These are phyloP conservation scores for Paramecium pentaurelia DNA, from an alignment of 73 alveolate genomes.

Conservation along the genomic window DNA sequence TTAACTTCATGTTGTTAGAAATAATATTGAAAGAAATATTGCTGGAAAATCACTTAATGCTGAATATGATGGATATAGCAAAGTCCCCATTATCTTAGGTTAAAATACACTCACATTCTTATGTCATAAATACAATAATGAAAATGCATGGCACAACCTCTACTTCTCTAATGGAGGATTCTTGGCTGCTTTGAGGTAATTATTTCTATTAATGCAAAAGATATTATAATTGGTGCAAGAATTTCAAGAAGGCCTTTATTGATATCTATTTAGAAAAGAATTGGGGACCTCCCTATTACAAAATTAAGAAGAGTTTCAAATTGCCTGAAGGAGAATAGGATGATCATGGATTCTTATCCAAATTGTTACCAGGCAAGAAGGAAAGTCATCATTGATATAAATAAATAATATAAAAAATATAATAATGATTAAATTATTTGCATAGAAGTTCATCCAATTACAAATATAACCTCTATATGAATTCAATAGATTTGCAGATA, in stretches of 20 bases:
- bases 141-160: slow-evolving; percentile 52
- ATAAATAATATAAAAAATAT: background rate
- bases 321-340: background rate
- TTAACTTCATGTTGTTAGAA: slow-evolving; percentile 59
- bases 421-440: background rate
- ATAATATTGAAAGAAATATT: slow-evolving; percentile 42
- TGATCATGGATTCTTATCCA: background rate
- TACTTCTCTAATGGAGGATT: slow-evolving; percentile 57
- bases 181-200: slow-evolving; percentile 8
- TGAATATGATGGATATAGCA: slow-evolving; percentile 57
- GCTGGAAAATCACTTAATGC: slow-evolving; percentile 54
- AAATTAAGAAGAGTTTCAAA: background rate
- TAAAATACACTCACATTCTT: slow-evolving; percentile 42
- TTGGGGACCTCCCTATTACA: slow-evolving; percentile 64
- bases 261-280: slow-evolving; percentile 19
- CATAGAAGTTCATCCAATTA: background rate
- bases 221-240: slow-evolving; percentile 53
- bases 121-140: slow-evolving; percentile 49
- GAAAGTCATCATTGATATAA: background rate
- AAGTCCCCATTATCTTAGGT: slow-evolving; percentile 59
- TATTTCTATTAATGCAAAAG: background rate
- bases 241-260: slow-evolving; percentile 37
- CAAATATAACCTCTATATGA: background rate
- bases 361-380: slow-evolving; percentile 29
- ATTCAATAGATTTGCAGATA: background rate